Evolutionary conservation across 352 stramenopile species (phyloP).

Genomic region (Globisporangium ultimum): DNA sequence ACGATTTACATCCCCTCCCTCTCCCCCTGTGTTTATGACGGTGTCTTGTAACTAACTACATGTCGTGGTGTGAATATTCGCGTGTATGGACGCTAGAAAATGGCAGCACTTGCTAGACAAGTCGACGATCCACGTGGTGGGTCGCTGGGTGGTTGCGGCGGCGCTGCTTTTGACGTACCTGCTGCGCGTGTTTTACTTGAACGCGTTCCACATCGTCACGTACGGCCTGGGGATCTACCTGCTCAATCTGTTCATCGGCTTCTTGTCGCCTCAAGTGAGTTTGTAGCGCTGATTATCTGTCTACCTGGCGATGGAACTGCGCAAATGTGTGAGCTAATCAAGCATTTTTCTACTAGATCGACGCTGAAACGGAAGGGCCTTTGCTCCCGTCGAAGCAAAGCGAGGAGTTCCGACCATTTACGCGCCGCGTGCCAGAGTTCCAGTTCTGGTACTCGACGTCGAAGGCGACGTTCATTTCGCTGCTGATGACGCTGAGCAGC

Average conservation of each 20-base stretch:
- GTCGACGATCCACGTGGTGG: conserved; percentile 95
- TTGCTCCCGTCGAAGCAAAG: conserved; percentile 89
- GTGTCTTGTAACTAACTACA: neutral
- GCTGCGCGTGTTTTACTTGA: conserved; percentile 89
- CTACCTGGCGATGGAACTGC: neutral
- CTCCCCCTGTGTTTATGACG: neutral
- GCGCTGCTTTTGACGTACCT: conserved; percentile 91
- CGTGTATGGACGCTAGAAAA: conserved; percentile 53
- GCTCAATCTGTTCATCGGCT: conserved; percentile 99
- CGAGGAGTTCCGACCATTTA: conserved; percentile 92
- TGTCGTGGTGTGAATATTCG: neutral
- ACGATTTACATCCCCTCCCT: neutral
- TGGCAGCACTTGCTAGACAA: conserved; percentile 98
- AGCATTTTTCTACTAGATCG: conserved; percentile 37
- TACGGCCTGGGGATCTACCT: conserved; percentile 99
- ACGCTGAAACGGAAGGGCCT: conserved; percentile 85
- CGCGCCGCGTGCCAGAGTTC: conserved; percentile 95
- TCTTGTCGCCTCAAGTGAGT: conserved; percentile 95
- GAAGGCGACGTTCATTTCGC: conserved; percentile 88
- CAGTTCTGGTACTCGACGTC: conserved; percentile 97
- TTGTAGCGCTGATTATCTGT: neutral
- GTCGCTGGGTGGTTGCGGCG: conserved; percentile 89
- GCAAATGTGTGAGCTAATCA: neutral
- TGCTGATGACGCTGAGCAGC: conserved; percentile 98
- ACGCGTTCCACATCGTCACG: conserved; percentile 98